phyloP scores from a whole-genome alignment of 2,329 filamentous ascomycete species.

The Ilyonectria sp. region DNA sequence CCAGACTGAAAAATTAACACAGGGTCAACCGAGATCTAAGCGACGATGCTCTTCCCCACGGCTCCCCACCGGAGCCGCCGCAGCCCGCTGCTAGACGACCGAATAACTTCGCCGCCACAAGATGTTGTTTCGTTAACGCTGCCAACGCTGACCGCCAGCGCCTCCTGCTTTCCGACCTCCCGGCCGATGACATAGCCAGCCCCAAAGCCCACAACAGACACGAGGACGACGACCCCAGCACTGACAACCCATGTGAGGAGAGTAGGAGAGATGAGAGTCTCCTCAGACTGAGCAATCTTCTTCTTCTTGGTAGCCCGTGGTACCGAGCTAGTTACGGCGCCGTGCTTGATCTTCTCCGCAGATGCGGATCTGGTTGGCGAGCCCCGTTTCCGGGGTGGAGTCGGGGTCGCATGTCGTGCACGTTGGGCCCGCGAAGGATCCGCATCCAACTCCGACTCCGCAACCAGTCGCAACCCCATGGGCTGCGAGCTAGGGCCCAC shows the following conservation, averaged over 20 bases:
- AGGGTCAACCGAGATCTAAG: constrained; percentile 49
- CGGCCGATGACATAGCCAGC: constrained; percentile 78
- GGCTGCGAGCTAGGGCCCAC: constrained; percentile 66
- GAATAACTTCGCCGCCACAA: constrained; percentile 69
- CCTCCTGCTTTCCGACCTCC: constrained; percentile 76
- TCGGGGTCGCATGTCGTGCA: constrained; percentile 36
- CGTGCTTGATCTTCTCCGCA: constrained; percentile 66
- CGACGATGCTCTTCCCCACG: constrained; percentile 66
- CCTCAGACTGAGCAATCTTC: constrained; percentile 60
- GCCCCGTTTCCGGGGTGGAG: constrained; percentile 45
- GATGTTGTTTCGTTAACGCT: constrained; percentile 63
- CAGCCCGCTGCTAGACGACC: constrained; percentile 66
- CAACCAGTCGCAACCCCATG: constrained; percentile 72
- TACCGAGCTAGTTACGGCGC: constrained; percentile 57
- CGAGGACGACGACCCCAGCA: constrained; percentile 77
- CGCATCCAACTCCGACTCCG: constrained; percentile 72
- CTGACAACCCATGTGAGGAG: constrained; percentile 76
- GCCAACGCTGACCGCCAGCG: constrained; percentile 56
- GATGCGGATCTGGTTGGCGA: constrained; percentile 51
- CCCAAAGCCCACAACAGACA: constrained; percentile 78
- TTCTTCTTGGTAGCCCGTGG: constrained; percentile 73
- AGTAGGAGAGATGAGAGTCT: constrained; percentile 69
- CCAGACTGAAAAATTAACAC: constrained; percentile 11
- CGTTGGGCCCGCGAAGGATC: constrained; percentile 48
- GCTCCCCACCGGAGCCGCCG: constrained; percentile 69